Conservation (phyloP, 371 early-diverging fungal species). For the Hamiltosporidium tvaerminnensis region DNA sequence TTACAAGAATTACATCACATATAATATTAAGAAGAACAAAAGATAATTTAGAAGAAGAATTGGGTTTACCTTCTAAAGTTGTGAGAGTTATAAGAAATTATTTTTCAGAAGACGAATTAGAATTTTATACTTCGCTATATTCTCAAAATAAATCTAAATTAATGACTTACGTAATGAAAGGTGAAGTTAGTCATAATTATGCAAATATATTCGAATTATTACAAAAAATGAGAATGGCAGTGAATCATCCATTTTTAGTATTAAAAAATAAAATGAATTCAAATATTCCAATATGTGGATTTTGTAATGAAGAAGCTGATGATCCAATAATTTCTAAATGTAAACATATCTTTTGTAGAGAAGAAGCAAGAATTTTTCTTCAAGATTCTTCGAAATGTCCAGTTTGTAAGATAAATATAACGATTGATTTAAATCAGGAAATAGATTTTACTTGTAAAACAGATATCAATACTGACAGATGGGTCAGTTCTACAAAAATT, state of each 20-base stretch:
- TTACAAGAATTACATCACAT: constrained; percentile 61
- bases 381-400: constrained; percentile 60
- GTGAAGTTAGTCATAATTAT: constrained; percentile 74
- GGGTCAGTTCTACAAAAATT: constrained; percentile 59
- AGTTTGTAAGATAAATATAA: constrained; percentile 61
- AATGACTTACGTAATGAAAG: constrained; percentile 64
- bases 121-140: constrained; percentile 69
- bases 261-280: constrained; percentile 45
- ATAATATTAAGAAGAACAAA: constrained; percentile 84
- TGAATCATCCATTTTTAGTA: constrained; percentile 72
- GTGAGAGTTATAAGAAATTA: constrained; percentile 63
- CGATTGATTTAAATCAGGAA: constrained; percentile 64
- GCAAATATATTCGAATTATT: constrained; percentile 62
- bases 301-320: constrained; percentile 72
- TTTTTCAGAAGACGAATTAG: constrained; percentile 75
- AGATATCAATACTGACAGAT: constrained; percentile 11
- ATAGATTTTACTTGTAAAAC: constrained; percentile 3
- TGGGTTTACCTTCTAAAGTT: constrained; percentile 71
- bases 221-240: constrained; percentile 56
- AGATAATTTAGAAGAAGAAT: constrained; percentile 66
- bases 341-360: constrained; percentile 71
- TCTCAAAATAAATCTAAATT: constrained; percentile 58
- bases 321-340: constrained; percentile 73
- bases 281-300: constrained; percentile 62
- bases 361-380: constrained; percentile 32